Base-by-base conservation (phyloP, 495 filamentous ascomycete species). In the Penicillium ochrochloron region DNA sequence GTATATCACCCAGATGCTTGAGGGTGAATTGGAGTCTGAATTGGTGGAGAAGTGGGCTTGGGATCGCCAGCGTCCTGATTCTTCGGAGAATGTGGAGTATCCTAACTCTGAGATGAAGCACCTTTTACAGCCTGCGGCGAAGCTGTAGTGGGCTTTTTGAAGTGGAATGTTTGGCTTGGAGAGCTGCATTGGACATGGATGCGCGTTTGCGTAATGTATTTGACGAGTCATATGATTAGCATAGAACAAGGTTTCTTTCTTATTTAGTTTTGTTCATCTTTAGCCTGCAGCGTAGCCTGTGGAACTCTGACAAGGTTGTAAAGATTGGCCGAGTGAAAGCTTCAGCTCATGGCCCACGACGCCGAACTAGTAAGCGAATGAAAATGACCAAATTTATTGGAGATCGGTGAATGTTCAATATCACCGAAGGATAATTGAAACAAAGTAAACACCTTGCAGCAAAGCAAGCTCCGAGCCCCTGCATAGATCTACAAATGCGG, bases 1-100 rank as follows among this genome's bases (percentile, higher is more conserved):
- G 29, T 87, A 88, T 65, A 82, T 89, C 34, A 76, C 82, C 1
- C 70, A 83, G 50, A 82, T 87, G 84, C 70, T 89, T 10, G 74
- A 83, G 21, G 82, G 78, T 4, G 71, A 77, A 10, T 67, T 86
- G 2, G 75, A 75, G 23, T 70, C 75, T 1, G 80, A 81, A 17
- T 59, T 82, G 51, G 68, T 56, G 35, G 64, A 73, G 61, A 77
- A 76, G 31, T 89, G 86, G 86, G 83, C 80, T 7, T 89, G 85
- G 86, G 80, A 88, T 86, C n/a, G 78, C 74, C 50, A 74, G 61
- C 71, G 73, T 10, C 69, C 73, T 41, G 73, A 76, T 61, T 74
- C 73, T 0, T 76, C 73, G 3, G 52, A 72, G 42, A 76, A 76
- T 33, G 73, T 76, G 54, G 73, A 76, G 61, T 76, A 76, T 34